phyloP scores from a whole-genome alignment of 2,329 filamentous ascomycete genomes.

The Neonectria ditissima region DNA sequence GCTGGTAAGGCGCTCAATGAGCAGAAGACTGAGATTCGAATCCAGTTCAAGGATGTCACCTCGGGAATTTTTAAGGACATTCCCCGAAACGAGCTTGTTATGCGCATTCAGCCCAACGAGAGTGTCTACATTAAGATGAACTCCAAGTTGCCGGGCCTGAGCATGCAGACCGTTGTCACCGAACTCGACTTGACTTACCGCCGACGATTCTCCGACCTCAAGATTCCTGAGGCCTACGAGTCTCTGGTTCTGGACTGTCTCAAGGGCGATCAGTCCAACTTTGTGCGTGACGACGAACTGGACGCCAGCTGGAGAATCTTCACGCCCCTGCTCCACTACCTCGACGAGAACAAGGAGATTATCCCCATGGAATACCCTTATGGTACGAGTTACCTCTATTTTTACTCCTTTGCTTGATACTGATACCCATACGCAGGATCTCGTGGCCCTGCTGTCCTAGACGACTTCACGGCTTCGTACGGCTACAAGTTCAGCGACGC shows the following conservation, averaged over 20 bases:
- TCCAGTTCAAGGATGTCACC: conserved; percentile 99
- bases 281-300: conserved; percentile 95
- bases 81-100: conserved; percentile 97
- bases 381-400: conserved; percentile 66
- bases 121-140: conserved; percentile 99
- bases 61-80: conserved; percentile 99
- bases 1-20: conserved; percentile 98
- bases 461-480: conserved; percentile 98
- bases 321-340: conserved; percentile 95
- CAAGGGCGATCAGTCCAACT: conserved; percentile 99
- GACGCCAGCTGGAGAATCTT: conserved; percentile 99
- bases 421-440: conserved; percentile 73
- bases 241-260: conserved; percentile 96
- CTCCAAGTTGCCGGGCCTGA: conserved; percentile 97
- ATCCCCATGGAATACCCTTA: conserved; percentile 99
- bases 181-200: conserved; percentile 98
- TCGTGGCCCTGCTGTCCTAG: conserved; percentile 92
- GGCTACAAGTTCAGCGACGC: conserved; percentile 99
- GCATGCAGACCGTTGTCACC: conserved; percentile 99
- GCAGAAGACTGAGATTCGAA: conserved; percentile 99
- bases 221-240: conserved; percentile 99
- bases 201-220: conserved; percentile 97
- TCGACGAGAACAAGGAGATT: conserved; percentile 99
- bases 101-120: conserved; percentile 99
- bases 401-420: not conserved